Conservation (phyloP, 768 basidiomycete species). For the Serendipita sp. region DNA sequence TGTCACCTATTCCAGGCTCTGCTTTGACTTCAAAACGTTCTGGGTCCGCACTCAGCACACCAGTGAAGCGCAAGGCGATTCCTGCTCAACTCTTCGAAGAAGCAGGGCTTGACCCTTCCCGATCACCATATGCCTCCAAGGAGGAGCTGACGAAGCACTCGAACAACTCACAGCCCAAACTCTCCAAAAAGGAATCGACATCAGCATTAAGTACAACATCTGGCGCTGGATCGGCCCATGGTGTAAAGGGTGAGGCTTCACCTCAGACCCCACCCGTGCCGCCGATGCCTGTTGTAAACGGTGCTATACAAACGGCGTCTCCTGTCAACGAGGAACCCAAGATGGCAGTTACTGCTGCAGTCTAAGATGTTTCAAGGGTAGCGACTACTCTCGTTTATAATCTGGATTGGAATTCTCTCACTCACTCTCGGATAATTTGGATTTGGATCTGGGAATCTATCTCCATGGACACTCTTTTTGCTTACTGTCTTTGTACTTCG, state of each 20-base stretch:
- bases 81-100: constrained; percentile 3
- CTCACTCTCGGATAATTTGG: too few species aligned
- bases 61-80: constrained; percentile 5
- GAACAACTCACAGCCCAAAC: background rate
- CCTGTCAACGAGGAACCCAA: background rate
- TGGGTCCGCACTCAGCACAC: background rate
- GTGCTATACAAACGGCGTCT: background rate
- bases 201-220: background rate
- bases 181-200: background rate
- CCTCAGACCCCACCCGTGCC: background rate
- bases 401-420: too few species aligned
- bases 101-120: background rate
- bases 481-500: too few species aligned
- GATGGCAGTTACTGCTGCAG: background rate
- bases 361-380: background rate
- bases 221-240: background rate
- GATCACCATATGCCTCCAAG: background rate
- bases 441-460: too few species aligned
- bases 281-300: too few species aligned
- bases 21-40: background rate
- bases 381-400: too few species aligned
- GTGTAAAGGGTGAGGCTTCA: background rate
- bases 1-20: background rate
- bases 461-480: too few species aligned
- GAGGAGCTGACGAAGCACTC: background rate